Conservation (phyloP, 176 grass and related monocot species). For the Hordeum marinum region DNA sequence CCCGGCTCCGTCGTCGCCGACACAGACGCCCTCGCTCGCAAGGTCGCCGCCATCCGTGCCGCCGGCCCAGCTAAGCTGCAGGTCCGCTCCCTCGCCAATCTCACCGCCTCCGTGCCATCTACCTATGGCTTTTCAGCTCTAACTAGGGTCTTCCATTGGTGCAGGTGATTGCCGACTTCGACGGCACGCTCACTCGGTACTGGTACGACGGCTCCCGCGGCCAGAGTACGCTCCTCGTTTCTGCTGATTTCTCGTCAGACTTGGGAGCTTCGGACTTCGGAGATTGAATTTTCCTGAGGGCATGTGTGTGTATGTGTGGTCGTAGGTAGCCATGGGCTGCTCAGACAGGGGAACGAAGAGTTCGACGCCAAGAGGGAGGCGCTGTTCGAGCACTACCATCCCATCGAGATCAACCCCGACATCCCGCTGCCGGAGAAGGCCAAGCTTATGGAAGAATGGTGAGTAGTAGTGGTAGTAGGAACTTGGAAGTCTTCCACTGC, state of each 20-base stretch:
- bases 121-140: background rate
- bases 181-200: slow-evolving; percentile 87
- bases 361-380: slow-evolving; percentile 80
- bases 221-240: slow-evolving; percentile 61
- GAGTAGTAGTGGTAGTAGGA: background rate
- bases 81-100: background rate
- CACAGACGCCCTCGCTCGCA: slow-evolving; percentile 21
- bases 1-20: slow-evolving; percentile 21
- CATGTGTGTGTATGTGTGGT: background rate
- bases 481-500: background rate
- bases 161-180: slow-evolving; percentile 95
- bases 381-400: slow-evolving; percentile 87
- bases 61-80: slow-evolving; percentile 47
- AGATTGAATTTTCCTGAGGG: background rate
- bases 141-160: background rate
- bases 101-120: background rate
- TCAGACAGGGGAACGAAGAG: slow-evolving; percentile 75
- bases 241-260: background rate
- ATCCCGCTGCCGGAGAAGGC: slow-evolving; percentile 78
- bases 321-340: slow-evolving; percentile 76
- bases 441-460: slow-evolving; percentile 96
- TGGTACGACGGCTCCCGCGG: slow-evolving; percentile 77
- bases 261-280: background rate
- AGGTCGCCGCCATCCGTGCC: slow-evolving; percentile 42
- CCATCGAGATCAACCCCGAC: slow-evolving; percentile 75